A percentile compares a stretch with the other conserved stretches of the same genome.
Conservation (phyloP, 352 stramenopile genomes). For the Phytophthora rubi region DNA sequence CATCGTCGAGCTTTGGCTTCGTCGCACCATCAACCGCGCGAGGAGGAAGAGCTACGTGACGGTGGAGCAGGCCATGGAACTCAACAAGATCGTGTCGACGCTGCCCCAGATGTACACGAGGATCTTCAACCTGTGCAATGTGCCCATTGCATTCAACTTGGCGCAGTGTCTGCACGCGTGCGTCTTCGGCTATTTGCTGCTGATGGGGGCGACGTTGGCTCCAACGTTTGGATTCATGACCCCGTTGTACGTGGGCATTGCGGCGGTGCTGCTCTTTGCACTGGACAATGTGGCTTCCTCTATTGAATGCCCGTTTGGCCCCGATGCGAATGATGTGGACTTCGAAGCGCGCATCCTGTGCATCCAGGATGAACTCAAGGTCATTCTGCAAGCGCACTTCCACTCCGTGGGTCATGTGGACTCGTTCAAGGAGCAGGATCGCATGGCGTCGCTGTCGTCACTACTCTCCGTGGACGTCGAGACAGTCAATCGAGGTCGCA, state of each 20-base stretch:
- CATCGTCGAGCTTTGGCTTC: slow-evolving; percentile 68
- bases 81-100: slow-evolving; percentile 54
- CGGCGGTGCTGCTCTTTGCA: slow-evolving; percentile 55
- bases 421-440: slow-evolving; percentile 48
- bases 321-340: slow-evolving; percentile 47
- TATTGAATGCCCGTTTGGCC: slow-evolving; percentile 60
- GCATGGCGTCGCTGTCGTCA: slow-evolving; percentile 56
- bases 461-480: slow-evolving; percentile 48
- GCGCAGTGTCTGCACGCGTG: slow-evolving; percentile 49
- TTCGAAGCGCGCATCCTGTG: slow-evolving; percentile 51
- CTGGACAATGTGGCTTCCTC: slow-evolving; percentile 51
- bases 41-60: slow-evolving; percentile 49
- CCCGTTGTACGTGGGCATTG: slow-evolving; percentile 43
- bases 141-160: slow-evolving; percentile 55
- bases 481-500: slow-evolving; percentile 32
- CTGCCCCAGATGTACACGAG: slow-evolving; percentile 60
- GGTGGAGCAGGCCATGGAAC: slow-evolving; percentile 51
- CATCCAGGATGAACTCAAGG: slow-evolving; percentile 65
- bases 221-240: slow-evolving; percentile 30
- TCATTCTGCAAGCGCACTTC: slow-evolving; percentile 59
- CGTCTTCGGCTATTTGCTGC: slow-evolving; percentile 51
- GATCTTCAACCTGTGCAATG: slow-evolving; percentile 57
- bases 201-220: slow-evolving; percentile 35
- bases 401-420: slow-evolving; percentile 48
- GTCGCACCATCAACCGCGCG: slow-evolving; percentile 49